Evolutionary conservation across 305 asterid species (phyloP).

Genomic region (Fraxinus baroniana): DNA sequence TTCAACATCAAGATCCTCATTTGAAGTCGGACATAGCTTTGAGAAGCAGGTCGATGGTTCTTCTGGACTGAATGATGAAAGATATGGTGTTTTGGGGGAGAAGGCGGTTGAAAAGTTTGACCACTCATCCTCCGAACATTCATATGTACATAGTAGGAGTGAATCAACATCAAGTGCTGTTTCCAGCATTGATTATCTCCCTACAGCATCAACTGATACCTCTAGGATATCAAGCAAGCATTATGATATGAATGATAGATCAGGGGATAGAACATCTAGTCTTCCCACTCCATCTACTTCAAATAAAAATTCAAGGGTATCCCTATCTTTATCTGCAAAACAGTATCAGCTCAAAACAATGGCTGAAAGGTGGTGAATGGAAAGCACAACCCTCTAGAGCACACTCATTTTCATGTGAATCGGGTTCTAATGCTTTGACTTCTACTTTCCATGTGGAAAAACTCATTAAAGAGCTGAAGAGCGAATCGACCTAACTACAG

Average conservation of each 20-base stretch:
- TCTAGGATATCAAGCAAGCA: constrained; percentile 45
- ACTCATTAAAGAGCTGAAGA: constrained; percentile 53
- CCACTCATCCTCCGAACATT: constrained; percentile 60
- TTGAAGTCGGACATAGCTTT: constrained; percentile 29
- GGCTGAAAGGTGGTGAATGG: constrained; percentile 45
- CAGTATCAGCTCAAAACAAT: constrained; percentile 47
- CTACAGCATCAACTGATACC: constrained; percentile 45
- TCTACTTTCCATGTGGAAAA: constrained; percentile 60
- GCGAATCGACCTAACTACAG: constrained; percentile 55
- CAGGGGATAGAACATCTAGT: constrained; percentile 42
- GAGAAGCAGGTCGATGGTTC: constrained; percentile 26
- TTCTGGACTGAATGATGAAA: constrained; percentile 34
- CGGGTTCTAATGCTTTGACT: constrained; percentile 47
- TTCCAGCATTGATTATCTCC: constrained; percentile 70
- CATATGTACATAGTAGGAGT: constrained; percentile 83
- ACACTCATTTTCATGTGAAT: constrained; percentile 47
- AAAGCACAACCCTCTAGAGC: constrained; percentile 38
- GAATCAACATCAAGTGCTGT: constrained; percentile 83
- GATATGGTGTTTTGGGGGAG: constrained; percentile 25
- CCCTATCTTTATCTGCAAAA: constrained; percentile 40
- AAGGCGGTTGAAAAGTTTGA: constrained; percentile 44
- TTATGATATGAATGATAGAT: constrained; percentile 37
- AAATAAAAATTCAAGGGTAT: constrained; percentile 26
- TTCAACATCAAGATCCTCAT: constrained; percentile 37
- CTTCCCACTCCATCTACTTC: constrained; percentile 21